These are phyloP conservation scores for Aureobasidium pullulans DNA, from an alignment of 2,329 filamentous ascomycete species.

Conservation along the genomic window DNA sequence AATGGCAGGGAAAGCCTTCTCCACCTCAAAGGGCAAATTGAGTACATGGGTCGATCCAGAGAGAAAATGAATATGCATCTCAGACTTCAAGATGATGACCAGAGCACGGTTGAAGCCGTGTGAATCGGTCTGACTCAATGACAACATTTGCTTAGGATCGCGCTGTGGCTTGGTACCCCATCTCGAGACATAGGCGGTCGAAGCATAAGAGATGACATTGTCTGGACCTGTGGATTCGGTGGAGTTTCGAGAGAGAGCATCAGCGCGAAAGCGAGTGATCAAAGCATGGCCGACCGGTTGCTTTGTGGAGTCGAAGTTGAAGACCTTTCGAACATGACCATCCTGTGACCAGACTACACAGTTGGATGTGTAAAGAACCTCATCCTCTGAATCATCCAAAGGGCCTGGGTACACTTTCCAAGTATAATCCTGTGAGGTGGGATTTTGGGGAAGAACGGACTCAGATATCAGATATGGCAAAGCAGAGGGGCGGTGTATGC, in stretches of 20 bases:
- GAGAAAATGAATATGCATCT: constrained; percentile 89
- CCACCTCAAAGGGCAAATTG: constrained; percentile 90
- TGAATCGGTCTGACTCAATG: neutral
- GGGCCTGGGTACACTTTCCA: constrained; percentile 60
- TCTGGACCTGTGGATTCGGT: neutral
- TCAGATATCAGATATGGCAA: constrained; percentile 78
- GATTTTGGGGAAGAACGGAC: constrained; percentile 62
- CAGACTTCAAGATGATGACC: constrained; percentile 84
- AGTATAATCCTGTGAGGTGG: constrained; percentile 58
- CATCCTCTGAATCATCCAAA: constrained; percentile 57
- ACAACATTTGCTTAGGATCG: neutral
- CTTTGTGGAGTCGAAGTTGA: constrained; percentile 78
- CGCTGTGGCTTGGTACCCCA: constrained; percentile 4
- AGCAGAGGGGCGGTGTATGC: constrained; percentile 80
- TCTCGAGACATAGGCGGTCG: neutral
- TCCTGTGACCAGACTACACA: constrained; percentile 87
- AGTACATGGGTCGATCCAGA: constrained; percentile 81
- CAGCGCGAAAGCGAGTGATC: constrained; percentile 63
- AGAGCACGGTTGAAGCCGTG: constrained; percentile 46
- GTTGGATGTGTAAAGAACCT: constrained; percentile 66
- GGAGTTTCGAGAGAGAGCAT: neutral
- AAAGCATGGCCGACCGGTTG: constrained; percentile 81
- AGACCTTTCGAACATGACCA: constrained; percentile 74
- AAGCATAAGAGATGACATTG: neutral
- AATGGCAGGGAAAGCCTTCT: constrained; percentile 74